phyloP scores from a whole-genome alignment of 2,329 filamentous ascomycete species.

The Fusarium nygamai region DNA sequence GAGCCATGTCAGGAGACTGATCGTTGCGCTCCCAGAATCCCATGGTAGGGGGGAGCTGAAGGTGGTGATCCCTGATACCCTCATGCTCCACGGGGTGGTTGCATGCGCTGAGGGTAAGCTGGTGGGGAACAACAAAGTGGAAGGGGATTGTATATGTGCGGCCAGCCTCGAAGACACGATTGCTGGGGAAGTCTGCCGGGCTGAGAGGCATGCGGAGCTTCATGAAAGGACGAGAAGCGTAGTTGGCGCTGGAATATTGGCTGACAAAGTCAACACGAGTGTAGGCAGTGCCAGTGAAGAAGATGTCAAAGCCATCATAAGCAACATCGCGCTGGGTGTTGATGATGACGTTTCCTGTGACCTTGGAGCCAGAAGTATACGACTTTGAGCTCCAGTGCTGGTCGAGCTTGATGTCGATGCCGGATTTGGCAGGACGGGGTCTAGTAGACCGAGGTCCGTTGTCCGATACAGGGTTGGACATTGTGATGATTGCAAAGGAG shows the following conservation, averaged over 20 bases:
- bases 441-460: conserved; percentile 34
- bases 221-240: conserved; percentile 63
- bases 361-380: conserved; percentile 64
- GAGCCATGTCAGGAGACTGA: conserved; percentile 64
- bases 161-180: conserved; percentile 59
- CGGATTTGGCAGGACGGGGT: conserved; percentile 43
- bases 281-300: conserved; percentile 61
- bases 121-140: conserved; percentile 67
- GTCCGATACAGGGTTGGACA: conserved; percentile 41
- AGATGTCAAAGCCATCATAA: conserved; percentile 63
- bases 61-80: conserved; percentile 62
- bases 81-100: conserved; percentile 58
- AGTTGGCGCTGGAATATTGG: conserved; percentile 57
- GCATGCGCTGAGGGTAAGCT: conserved; percentile 67
- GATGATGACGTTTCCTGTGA: conserved; percentile 61
- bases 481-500: conserved; percentile 31
- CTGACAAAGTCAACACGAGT: conserved; percentile 63
- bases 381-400: conserved; percentile 65
- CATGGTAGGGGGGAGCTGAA: conserved; percentile 63
- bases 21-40: conserved; percentile 65
- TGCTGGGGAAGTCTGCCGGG: conserved; percentile 57
- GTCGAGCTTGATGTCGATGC: conserved; percentile 60
- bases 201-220: conserved; percentile 65
- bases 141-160: conserved; percentile 63
- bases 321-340: conserved; percentile 55